Evolutionary conservation across 176 grass and related monocot genomes (phyloP).

Genomic region (Oropetium thomaeum): DNA sequence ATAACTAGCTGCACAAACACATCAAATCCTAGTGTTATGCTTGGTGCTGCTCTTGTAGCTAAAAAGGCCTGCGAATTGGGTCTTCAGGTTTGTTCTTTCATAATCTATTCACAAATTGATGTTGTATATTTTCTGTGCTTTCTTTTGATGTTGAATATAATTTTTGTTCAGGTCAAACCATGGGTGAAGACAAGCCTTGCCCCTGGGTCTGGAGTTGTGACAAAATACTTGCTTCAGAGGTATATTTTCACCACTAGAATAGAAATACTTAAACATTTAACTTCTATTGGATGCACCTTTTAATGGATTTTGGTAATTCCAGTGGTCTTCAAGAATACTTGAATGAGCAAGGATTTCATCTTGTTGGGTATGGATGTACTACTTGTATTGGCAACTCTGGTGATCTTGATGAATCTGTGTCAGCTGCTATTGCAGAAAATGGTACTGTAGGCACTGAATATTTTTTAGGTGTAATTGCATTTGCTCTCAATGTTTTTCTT

Average conservation of each 20-base stretch:
- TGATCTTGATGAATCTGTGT: constrained; percentile 81
- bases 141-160: background rate
- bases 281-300: background rate
- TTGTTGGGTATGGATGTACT: constrained; percentile 93
- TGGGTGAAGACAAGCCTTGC: constrained; percentile 97
- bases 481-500: background rate
- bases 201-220: constrained; percentile 93
- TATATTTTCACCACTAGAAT: constrained; percentile 30
- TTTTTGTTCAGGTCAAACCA: constrained; percentile 77
- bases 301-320: constrained; percentile 8
- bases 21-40: constrained; percentile 94
- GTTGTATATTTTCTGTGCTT: constrained; percentile 10
- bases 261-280: constrained; percentile 15
- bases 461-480: background rate
- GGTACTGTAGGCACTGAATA: constrained; percentile 35
- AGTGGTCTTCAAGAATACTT: constrained; percentile 88
- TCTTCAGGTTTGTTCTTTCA: constrained; percentile 53
- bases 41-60: constrained; percentile 89
- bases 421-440: constrained; percentile 76
- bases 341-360: constrained; percentile 82
- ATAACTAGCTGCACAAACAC: constrained; percentile 98
- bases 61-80: constrained; percentile 86
- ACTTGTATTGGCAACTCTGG: constrained; percentile 97
- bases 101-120: background rate
- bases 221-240: constrained; percentile 93